These are phyloP conservation scores for Termitomyces sp. DNA, from an alignment of 768 basidiomycete species.

Conservation along the genomic window DNA sequence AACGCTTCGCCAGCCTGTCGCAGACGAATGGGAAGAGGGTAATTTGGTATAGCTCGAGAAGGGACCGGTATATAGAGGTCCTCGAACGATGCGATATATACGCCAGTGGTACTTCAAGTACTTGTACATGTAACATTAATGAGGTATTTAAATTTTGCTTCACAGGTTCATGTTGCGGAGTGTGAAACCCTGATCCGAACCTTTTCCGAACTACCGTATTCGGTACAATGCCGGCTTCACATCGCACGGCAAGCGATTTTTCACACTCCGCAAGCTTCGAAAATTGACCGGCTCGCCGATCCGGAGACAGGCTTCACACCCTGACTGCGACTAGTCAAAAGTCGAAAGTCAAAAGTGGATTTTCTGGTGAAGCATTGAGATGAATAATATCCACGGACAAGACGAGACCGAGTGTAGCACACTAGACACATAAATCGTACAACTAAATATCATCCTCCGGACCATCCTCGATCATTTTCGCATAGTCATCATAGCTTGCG, in stretches of 20 bases:
- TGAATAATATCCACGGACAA: not conserved
- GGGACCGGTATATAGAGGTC: not conserved
- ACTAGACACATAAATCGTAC: not conserved
- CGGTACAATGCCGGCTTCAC: not conserved
- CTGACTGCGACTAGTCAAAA: no score
- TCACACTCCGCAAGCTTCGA: not conserved
- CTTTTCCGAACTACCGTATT: not conserved
- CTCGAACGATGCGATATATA: slow-evolving; percentile 12
- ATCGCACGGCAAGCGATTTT: not conserved
- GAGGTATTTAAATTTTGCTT: not conserved
- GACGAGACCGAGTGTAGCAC: not conserved
- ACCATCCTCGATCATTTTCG: slow-evolving; percentile 78
- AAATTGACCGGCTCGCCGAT: not conserved
- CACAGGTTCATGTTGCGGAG: not conserved
- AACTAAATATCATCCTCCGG: slow-evolving; percentile 59
- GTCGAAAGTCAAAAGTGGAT: no score
- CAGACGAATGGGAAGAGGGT: not conserved
- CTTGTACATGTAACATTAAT: not conserved
- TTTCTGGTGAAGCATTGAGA: no score
- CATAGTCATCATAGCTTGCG: slow-evolving; percentile 86
- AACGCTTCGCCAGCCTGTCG: not conserved
- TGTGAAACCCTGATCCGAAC: not conserved
- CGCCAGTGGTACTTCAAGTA: slow-evolving; percentile 4
- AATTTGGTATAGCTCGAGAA: not conserved
- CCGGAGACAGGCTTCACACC: no score